Conservation (phyloP, 1,139 yeast species). For the Diutina scorzettiae region DNA sequence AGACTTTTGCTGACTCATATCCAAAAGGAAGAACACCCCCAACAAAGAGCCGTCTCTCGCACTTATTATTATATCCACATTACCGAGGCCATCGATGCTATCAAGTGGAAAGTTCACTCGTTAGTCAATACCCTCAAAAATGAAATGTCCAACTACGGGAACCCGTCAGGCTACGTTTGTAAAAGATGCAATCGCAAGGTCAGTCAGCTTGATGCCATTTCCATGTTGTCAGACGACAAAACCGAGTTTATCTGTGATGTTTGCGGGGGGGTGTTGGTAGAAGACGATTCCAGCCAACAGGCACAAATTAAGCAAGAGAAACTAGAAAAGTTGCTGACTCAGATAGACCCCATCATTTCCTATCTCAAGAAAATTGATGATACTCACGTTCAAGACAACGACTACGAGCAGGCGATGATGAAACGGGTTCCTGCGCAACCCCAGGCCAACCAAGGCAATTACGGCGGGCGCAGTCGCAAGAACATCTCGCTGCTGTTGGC, state of each 20-base stretch:
- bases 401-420: slow-evolving; percentile 69
- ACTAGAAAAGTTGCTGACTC: slow-evolving; percentile 75
- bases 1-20: slow-evolving; percentile 53
- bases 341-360: slow-evolving; percentile 79
- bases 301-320: slow-evolving; percentile 74
- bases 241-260: slow-evolving; percentile 76
- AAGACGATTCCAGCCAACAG: slow-evolving; percentile 81
- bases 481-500: slow-evolving; percentile 19
- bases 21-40: slow-evolving; percentile 75
- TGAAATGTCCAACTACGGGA: slow-evolving; percentile 70
- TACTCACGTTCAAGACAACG: slow-evolving; percentile 72
- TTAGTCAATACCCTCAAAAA: slow-evolving; percentile 70
- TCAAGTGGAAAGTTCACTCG: slow-evolving; percentile 92
- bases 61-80: slow-evolving; percentile 81
- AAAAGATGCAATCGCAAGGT: slow-evolving; percentile 75
- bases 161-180: slow-evolving; percentile 90
- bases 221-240: slow-evolving; percentile 66
- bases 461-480: slow-evolving; percentile 10
- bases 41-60: slow-evolving; percentile 55
- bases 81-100: slow-evolving; percentile 89
- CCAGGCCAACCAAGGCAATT: slow-evolving; percentile 10
- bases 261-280: slow-evolving; percentile 66
- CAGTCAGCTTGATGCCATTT: slow-evolving; percentile 78
- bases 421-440: slow-evolving; percentile 73
- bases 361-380: slow-evolving; percentile 82